Evolutionary conservation across 495 filamentous ascomycete genomes (phyloP).

Genomic region (Cetradonia linearis): DNA sequence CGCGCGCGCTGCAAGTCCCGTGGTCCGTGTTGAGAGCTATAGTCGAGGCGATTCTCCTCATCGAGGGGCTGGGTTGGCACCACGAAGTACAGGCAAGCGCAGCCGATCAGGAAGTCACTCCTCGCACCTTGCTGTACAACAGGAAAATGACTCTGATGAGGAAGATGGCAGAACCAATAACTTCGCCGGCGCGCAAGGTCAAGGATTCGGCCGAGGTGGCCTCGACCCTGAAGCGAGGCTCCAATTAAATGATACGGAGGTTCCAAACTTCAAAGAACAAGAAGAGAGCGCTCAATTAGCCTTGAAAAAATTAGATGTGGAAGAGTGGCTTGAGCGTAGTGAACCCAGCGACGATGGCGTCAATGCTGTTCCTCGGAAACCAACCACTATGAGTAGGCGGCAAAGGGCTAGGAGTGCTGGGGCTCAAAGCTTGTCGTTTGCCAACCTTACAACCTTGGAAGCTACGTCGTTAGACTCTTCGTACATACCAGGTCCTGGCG

Average conservation of each 20-base stretch:
- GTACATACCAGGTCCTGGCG: slow-evolving; percentile 38
- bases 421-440: slow-evolving; percentile 35
- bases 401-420: slow-evolving; percentile 41
- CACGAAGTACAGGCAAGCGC: slow-evolving; percentile 29
- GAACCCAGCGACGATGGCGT: slow-evolving; percentile 36
- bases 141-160: slow-evolving; percentile 27
- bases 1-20: slow-evolving; percentile 36
- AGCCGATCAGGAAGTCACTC: slow-evolving; percentile 28
- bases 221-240: slow-evolving; percentile 33
- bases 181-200: slow-evolving; percentile 5
- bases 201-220: slow-evolving; percentile 24
- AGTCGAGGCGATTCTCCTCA: slow-evolving; percentile 43
- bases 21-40: slow-evolving; percentile 37
- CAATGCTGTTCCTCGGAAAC: slow-evolving; percentile 22
- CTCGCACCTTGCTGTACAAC: slow-evolving; percentile 34
- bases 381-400: slow-evolving; percentile 20
- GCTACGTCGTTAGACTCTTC: slow-evolving; percentile 21
- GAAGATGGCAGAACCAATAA: slow-evolving; percentile 20
- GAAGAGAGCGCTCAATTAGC: slow-evolving; percentile 32
- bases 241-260: slow-evolving; percentile 29
- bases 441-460: slow-evolving; percentile 23
- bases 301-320: slow-evolving; percentile 39
- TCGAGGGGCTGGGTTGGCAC: slow-evolving; percentile 23
- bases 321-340: slow-evolving; percentile 37
- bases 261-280: slow-evolving; percentile 39